Evolutionary conservation across 345 rosid species (phyloP).

Genomic region (Aegle marmelos): DNA sequence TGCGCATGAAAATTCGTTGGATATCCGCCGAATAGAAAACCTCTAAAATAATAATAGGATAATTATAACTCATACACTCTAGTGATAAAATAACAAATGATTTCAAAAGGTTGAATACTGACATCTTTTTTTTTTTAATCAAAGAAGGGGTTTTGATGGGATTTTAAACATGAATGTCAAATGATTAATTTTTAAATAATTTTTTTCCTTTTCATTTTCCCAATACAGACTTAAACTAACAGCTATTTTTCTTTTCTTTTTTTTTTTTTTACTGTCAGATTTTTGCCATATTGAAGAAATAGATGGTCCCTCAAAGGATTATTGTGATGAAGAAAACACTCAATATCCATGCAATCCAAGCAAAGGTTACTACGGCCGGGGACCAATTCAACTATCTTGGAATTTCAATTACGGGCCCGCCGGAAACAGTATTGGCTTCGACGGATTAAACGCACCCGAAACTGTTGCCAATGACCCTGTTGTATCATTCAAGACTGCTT

Average conservation of each 20-base stretch:
- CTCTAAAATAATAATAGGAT: no score
- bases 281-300: conserved; percentile 66
- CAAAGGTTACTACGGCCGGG: conserved; percentile 45
- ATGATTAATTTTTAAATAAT: not conserved
- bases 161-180: not conserved
- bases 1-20: fast-evolving
- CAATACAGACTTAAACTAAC: not conserved
- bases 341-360: conserved; percentile 56
- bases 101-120: no score
- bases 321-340: conserved; percentile 35
- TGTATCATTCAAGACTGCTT: conserved; percentile 40
- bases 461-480: conserved; percentile 36
- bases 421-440: conserved; percentile 32
- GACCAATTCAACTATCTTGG: conserved; percentile 55
- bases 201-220: no score
- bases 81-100: no score
- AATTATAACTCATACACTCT: no score
- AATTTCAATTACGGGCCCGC: conserved; percentile 51
- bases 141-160: no score
- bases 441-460: conserved; percentile 41
- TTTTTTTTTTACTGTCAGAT: conserved; percentile 33
- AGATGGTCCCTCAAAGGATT: conserved; percentile 46
- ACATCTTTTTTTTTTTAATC: no score
- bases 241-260: no score
- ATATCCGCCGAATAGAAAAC: fast-evolving